These are phyloP conservation scores for Phaseolus lunatus DNA, from an alignment of 306 rosid species.

Conservation along the genomic window DNA sequence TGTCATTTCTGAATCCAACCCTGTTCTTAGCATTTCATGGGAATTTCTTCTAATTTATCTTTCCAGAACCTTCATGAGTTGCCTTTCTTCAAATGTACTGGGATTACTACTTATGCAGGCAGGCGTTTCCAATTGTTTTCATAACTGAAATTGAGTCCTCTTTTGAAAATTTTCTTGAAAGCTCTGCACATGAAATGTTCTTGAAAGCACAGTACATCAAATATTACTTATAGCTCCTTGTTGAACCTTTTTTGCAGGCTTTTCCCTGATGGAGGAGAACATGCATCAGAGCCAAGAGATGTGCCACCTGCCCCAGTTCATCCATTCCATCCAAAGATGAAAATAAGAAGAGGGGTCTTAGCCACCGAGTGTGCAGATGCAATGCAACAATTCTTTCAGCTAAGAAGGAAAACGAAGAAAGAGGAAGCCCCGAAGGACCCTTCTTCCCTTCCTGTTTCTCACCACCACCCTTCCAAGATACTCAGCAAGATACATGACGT, in stretches of 20 bases:
- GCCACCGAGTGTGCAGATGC: conserved; percentile 79
- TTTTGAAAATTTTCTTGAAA: conserved; percentile 23
- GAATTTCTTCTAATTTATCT: background rate
- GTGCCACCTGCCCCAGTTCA: conserved; percentile 81
- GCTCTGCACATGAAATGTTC: conserved; percentile 9
- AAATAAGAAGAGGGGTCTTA: conserved; percentile 75
- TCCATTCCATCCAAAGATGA: conserved; percentile 93
- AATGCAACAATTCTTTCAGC: conserved; percentile 95
- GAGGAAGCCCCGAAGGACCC: conserved; percentile 49
- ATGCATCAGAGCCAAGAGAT: conserved; percentile 54
- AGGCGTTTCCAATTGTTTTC: conserved; percentile 17
- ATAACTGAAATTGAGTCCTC: conserved; percentile 1
- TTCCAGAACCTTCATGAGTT: conserved; percentile 4
- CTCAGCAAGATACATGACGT: conserved; percentile 73
- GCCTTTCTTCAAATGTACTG: background rate
- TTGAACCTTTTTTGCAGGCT: conserved; percentile 59
- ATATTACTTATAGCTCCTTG: conserved; percentile 1
- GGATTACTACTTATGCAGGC: background rate
- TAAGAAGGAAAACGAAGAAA: conserved; percentile 73
- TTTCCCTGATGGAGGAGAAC: conserved; percentile 75
- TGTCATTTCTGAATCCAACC: conserved; percentile 5
- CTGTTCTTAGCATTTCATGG: background rate
- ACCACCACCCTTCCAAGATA: conserved; percentile 68
- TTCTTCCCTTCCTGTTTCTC: conserved; percentile 48
- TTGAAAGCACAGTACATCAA: conserved; percentile 18